These are phyloP conservation scores for Cladophialophora exuberans DNA, from an alignment of 2,329 filamentous ascomycete genomes.

Conservation along the genomic window DNA sequence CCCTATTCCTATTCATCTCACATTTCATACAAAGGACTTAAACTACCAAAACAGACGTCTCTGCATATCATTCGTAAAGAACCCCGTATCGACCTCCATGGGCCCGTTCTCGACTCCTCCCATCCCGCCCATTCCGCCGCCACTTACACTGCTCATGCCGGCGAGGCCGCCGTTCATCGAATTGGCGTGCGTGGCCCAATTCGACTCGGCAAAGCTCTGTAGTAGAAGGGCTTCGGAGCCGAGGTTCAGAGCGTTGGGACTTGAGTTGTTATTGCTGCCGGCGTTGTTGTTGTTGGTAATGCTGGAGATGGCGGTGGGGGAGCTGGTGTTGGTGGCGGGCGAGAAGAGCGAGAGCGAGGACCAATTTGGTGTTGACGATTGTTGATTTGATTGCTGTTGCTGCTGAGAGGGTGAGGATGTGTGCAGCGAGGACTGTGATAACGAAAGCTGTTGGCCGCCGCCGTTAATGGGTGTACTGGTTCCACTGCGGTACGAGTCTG, in stretches of 20 bases:
- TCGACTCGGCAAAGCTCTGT: slow-evolving; percentile 27
- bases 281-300: slow-evolving; percentile 4
- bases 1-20: too few relatives aligned
- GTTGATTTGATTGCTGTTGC: slow-evolving; percentile 13
- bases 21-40: too few relatives aligned
- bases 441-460: slow-evolving; percentile 16
- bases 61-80: slow-evolving; percentile 28
- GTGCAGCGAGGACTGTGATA: slow-evolving; percentile 6
- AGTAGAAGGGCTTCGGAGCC: slow-evolving; percentile 25
- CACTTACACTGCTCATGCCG: too few relatives aligned
- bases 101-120: slow-evolving; percentile 14
- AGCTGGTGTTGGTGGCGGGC: slow-evolving; percentile 8
- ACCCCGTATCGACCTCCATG: slow-evolving; percentile 28
- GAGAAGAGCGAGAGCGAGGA: slow-evolving; percentile 20
- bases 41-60: slow-evolving; percentile 26
- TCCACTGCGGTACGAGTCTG: slow-evolving; percentile 23
- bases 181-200: slow-evolving; percentile 23
- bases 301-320: slow-evolving; percentile 9
- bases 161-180: slow-evolving; percentile 15
- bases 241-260: slow-evolving; percentile 12
- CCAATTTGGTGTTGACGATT: slow-evolving; percentile 20
- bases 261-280: slow-evolving; percentile 8
- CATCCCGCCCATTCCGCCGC: slow-evolving; percentile 8
- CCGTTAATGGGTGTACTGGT: slow-evolving; percentile 22
- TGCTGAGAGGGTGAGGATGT: slow-evolving; percentile 6